Percentiles rank a stretch among this genome's conserved stretches.
These are phyloP conservation scores for Lentinula sp. DNA, from an alignment of 768 basidiomycete species.

Conservation along the genomic window DNA sequence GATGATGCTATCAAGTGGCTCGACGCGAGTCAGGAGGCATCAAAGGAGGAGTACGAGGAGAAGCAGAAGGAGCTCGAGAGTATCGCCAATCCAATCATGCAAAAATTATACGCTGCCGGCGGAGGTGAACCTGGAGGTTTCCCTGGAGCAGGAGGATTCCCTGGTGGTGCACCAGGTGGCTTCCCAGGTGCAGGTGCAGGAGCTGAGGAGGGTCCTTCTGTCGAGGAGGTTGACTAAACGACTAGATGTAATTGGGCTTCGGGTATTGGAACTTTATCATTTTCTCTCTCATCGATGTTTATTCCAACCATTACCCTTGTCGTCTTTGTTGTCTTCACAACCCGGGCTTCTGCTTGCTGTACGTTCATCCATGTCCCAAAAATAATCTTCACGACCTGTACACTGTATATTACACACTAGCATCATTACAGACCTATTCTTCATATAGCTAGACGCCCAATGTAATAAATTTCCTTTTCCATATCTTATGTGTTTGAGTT, in stretches of 20 bases:
- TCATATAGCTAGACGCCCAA: not conserved
- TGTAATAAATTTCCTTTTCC: not conserved
- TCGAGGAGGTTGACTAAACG: slow-evolving; percentile 59
- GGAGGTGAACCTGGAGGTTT: slow-evolving; percentile 13
- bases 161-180: slow-evolving; percentile 23
- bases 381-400: not conserved
- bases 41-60: slow-evolving; percentile 52
- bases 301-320: not conserved
- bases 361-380: not conserved
- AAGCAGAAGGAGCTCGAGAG: slow-evolving; percentile 69
- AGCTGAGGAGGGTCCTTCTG: slow-evolving; percentile 55
- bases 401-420: not conserved
- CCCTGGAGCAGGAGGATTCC: slow-evolving; percentile 28
- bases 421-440: not conserved
- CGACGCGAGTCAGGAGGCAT: slow-evolving; percentile 58
- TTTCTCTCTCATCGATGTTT: no score
- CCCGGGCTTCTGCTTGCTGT: not conserved
- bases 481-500: not conserved
- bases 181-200: slow-evolving; percentile 49
- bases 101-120: slow-evolving; percentile 46
- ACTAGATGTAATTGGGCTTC: not conserved
- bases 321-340: not conserved
- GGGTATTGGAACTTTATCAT: not conserved
- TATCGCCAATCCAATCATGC: slow-evolving; percentile 35
- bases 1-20: slow-evolving; percentile 60